These are phyloP conservation scores for Penicillium egyptiacum DNA, from an alignment of 495 filamentous ascomycete species.

Conservation along the genomic window DNA sequence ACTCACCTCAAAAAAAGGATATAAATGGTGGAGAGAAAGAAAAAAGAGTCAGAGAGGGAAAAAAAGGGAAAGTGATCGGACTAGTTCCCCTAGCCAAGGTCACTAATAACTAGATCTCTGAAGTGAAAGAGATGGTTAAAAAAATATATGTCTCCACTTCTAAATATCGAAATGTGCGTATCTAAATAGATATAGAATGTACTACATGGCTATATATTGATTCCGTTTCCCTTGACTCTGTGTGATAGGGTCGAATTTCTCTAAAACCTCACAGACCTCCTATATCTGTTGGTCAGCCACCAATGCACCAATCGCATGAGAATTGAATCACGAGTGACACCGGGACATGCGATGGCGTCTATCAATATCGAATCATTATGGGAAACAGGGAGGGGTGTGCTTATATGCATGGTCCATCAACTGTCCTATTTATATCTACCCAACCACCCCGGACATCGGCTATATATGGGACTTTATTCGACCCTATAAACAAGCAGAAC, in stretches of 20 bases:
- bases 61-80: slow-evolving; percentile 12
- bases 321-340: slow-evolving; percentile 20
- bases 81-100: slow-evolving; percentile 5
- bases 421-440: slow-evolving; percentile 18
- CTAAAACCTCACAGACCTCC: slow-evolving; percentile 3
- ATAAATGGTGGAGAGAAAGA: slow-evolving; percentile 15
- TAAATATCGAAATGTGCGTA: background rate
- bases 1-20: slow-evolving; percentile 5
- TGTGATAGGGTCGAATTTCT: slow-evolving; percentile 11
- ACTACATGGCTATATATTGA: no score
- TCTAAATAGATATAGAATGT: background rate
- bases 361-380: slow-evolving; percentile 7
- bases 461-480: slow-evolving; percentile 1
- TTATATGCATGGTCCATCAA: slow-evolving; percentile 4
- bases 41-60: background rate
- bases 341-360: slow-evolving; percentile 10
- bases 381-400: background rate
- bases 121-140: slow-evolving; percentile 3
- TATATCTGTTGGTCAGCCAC: slow-evolving; percentile 2
- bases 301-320: slow-evolving; percentile 29
- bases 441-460: background rate
- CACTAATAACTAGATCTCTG: background rate
- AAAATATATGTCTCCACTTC: background rate
- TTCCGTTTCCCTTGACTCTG: no score
- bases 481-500: background rate